A percentile compares a stretch with the other conserved stretches of the same genome.
Evolutionary conservation across 495 filamentous ascomycete genomes (phyloP).

Genomic region (Neurospora sp.): DNA sequence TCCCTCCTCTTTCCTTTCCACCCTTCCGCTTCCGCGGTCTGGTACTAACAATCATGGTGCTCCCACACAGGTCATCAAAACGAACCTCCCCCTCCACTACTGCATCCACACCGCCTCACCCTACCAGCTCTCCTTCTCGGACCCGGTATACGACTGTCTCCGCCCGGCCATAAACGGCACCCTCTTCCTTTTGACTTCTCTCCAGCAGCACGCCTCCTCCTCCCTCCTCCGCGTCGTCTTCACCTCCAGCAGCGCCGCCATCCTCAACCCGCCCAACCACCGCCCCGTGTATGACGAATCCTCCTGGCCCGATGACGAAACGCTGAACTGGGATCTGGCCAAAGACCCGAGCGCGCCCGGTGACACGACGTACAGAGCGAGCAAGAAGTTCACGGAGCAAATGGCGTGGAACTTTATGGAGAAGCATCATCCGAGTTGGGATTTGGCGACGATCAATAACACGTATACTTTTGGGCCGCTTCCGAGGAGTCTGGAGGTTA

Average conservation of each 20-base stretch:
- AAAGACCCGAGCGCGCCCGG: conserved; percentile 3
- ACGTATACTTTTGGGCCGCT: conserved; percentile 37
- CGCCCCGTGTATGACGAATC: conserved; percentile 30
- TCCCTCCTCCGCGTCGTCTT: conserved; percentile 33
- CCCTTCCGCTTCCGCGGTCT: neutral
- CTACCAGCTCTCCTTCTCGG: conserved; percentile 25
- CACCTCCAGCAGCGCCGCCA: conserved; percentile 36
- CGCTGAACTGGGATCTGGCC: conserved; percentile 26
- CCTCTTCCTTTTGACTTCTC: conserved; percentile 27
- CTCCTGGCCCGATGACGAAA: conserved; percentile 19
- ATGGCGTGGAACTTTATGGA: conserved; percentile 35
- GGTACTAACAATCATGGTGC: neutral
- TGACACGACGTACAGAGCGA: conserved; percentile 24
- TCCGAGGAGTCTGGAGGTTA: conserved; percentile 20
- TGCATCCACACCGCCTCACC: conserved; percentile 38
- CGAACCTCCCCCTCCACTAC: conserved; percentile 25
- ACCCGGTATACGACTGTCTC: conserved; percentile 30
- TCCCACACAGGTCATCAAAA: conserved; percentile 12
- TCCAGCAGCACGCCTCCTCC: conserved; percentile 20
- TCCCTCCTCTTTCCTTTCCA: neutral
- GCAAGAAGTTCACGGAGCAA: conserved; percentile 38
- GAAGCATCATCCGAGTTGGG: conserved; percentile 23
- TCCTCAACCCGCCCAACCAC: conserved; percentile 27
- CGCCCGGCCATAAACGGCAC: conserved; percentile 37
- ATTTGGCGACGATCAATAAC: conserved; percentile 35